Base-by-base conservation (phyloP, 192 early-diverging fungal species). In the Linnemannia elongata region DNA sequence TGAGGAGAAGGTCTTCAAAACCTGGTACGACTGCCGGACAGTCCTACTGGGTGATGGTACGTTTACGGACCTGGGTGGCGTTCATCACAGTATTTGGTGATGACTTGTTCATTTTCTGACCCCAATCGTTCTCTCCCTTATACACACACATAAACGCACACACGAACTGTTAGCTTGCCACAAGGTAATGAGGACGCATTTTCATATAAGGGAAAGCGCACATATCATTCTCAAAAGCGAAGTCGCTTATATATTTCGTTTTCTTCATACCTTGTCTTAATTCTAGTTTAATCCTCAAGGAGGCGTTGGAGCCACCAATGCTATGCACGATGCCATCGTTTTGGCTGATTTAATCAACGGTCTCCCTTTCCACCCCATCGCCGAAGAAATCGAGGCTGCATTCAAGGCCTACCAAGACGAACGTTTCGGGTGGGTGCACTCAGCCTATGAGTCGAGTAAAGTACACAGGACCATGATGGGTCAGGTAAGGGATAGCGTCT, bases 391-490 rank as follows among this genome's bases (percentile, higher is more conserved):
- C 41, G 63, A 72, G 3, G 5, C 41, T 13, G 79, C 72, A 13
- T 80, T 80, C 33, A 15, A 66, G 20, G 57, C 27, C 8, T 80
- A 80, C 57, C 9, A 36, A 20, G 41, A 73, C 1, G 79, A 80
- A n/a, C 79, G 72, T 2, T 68, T 66, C 15, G 60, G 13, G 8
- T 36, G 73, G 55, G 79, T 49, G 20, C 49, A 79, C n/a, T 49
- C 22, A 3, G 38, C 41, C 1, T 78, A 38, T 4, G 70, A 79
- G 1, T 72, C 78, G 10, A 79, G 78, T 36, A 45, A 57, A 1
- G 36, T 30, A 27, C 49, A 57, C 33, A 52, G 69, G 6, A 71
- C 27, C 2, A 13, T 80, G 24, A 30, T 80, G 1, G 71, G 79
- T 38, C 72, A 74, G 79, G 75, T 76, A 47, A 63, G n/a, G 4